phyloP scores from a whole-genome alignment of 2,329 filamentous ascomycete species.

The Lizonia empirigonia region DNA sequence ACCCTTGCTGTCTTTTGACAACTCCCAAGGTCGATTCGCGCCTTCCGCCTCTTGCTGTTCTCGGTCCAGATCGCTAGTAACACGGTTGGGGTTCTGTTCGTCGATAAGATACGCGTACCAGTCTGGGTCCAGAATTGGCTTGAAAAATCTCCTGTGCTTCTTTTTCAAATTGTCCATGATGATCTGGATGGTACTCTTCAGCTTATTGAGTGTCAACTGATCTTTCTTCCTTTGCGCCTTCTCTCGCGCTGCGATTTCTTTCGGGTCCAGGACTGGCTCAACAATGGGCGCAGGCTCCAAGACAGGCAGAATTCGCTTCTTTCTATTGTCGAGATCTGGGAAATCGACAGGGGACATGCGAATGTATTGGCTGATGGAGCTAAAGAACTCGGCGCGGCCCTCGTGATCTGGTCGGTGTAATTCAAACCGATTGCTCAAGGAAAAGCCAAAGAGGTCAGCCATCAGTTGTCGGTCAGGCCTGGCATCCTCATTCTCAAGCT shows the following conservation, averaged over 20 bases:
- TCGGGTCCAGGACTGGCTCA: slow-evolving; percentile 57
- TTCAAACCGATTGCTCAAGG: slow-evolving; percentile 74
- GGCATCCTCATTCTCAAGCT: slow-evolving; percentile 65
- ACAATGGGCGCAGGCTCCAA: slow-evolving; percentile 72
- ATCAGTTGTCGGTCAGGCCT: slow-evolving; percentile 66
- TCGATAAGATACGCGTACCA: slow-evolving; percentile 83
- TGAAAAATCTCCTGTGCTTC: slow-evolving; percentile 87
- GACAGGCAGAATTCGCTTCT: slow-evolving; percentile 80
- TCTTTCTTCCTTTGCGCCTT: slow-evolving; percentile 83
- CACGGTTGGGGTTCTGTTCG: slow-evolving; percentile 74
- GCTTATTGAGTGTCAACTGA: slow-evolving; percentile 78
- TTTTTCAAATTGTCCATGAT: slow-evolving; percentile 97
- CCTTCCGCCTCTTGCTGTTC: slow-evolving; percentile 61
- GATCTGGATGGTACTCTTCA: slow-evolving; percentile 88
- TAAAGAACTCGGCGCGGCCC: slow-evolving; percentile 80
- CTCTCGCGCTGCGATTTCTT: slow-evolving; percentile 76
- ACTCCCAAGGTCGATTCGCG: slow-evolving; percentile 74
- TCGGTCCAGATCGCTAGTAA: slow-evolving; percentile 64
- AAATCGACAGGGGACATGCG: slow-evolving; percentile 82
- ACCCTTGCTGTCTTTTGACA: slow-evolving; percentile 78
- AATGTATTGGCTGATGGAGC: slow-evolving; percentile 74
- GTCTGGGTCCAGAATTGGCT: slow-evolving; percentile 71
- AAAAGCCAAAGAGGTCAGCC: slow-evolving; percentile 83
- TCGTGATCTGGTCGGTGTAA: slow-evolving; percentile 71
- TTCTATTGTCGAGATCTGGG: slow-evolving; percentile 83